Percentiles rank a stretch among this genome's conserved stretches.
These are phyloP conservation scores for Isoetes taiwanensis DNA, from an alignment of 75 land plant genomes.

Conservation along the genomic window DNA sequence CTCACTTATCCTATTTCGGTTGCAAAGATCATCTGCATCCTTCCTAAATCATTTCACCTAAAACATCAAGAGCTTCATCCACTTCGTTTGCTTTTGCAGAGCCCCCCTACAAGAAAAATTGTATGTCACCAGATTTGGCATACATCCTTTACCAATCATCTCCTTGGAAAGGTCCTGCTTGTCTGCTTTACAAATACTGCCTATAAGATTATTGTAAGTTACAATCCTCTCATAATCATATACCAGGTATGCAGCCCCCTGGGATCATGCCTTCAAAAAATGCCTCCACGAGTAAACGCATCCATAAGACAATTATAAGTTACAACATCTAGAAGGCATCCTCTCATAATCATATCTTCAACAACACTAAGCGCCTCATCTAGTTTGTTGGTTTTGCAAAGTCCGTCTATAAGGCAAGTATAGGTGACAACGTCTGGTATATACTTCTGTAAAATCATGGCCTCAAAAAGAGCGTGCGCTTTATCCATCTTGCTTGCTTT, in stretches of 20 bases:
- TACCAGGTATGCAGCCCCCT: too few species aligned
- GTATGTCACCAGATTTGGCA: slow-evolving; percentile 31
- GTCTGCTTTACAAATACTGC: too few species aligned
- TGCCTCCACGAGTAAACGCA: slow-evolving; percentile 35
- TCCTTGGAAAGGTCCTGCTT: slow-evolving; percentile 38
- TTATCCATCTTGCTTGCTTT: slow-evolving; percentile 27
- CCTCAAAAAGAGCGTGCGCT: slow-evolving; percentile 37
- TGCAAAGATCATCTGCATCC: slow-evolving; percentile 46
- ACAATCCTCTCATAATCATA: too few species aligned
- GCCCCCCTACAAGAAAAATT: slow-evolving; percentile 37
- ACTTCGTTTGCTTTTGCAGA: slow-evolving; percentile 32
- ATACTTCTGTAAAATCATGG: slow-evolving; percentile 29
- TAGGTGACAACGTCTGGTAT: slow-evolving; percentile 46
- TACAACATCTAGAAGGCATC: slow-evolving; percentile 38
- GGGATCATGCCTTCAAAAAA: too few species aligned
- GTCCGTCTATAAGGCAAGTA: slow-evolving; percentile 40
- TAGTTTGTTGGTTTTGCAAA: slow-evolving; percentile 31
- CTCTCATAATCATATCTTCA: slow-evolving; percentile 68
- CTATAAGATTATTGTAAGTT: too few species aligned
- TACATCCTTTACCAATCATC: slow-evolving; percentile 27
- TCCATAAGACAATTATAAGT: slow-evolving; percentile 27
- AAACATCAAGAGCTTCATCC: slow-evolving; percentile 27
- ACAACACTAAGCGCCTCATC: slow-evolving; percentile 34
- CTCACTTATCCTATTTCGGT: slow-evolving; percentile 26
- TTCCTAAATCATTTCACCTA: slow-evolving; percentile 33